Conservation (phyloP, 177 flowering plant species). For the Tripterygium wilfordii region DNA sequence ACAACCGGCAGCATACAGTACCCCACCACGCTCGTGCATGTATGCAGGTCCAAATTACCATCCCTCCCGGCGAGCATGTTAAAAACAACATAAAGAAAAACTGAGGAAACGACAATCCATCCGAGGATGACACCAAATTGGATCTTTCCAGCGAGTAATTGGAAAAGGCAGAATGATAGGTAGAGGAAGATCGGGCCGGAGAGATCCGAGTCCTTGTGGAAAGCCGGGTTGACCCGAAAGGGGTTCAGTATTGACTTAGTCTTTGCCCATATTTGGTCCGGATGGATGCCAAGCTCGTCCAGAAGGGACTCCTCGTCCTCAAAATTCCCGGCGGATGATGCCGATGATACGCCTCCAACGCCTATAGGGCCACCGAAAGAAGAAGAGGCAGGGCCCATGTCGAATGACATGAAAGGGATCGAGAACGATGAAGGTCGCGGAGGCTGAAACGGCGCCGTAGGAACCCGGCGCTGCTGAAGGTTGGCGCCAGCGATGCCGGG, state of each 20-base stretch:
- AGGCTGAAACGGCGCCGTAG: conserved; percentile 76
- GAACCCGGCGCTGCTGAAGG: conserved; percentile 52
- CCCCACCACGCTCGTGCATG: conserved; percentile 76
- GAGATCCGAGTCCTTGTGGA: conserved; percentile 71
- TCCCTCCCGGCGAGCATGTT: conserved; percentile 85
- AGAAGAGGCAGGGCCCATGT: conserved; percentile 47
- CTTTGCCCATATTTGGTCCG: conserved; percentile 74
- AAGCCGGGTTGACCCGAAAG: conserved; percentile 40
- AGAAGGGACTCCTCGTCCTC: conserved; percentile 76
- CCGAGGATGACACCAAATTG: conserved; percentile 91
- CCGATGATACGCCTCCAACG: conserved; percentile 17
- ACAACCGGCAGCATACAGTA: conserved; percentile 83
- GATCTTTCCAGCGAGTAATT: conserved; percentile 80
- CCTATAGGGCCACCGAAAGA: conserved; percentile 18
- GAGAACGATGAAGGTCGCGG: conserved; percentile 42
- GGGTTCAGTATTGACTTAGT: conserved; percentile 66
- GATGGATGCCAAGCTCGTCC: conserved; percentile 81
- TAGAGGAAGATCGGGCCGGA: conserved; percentile 83
- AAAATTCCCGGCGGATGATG: conserved; percentile 22
- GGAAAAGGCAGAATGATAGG: conserved; percentile 70
- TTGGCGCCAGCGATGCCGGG: too few species aligned
- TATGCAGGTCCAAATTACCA: conserved; percentile 75
- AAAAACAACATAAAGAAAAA: conserved; percentile 71
- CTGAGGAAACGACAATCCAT: conserved; percentile 69
- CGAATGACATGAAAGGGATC: conserved; percentile 92